Base-by-base conservation (phyloP, 306 rosid species). In the Prunus salicina region DNA sequence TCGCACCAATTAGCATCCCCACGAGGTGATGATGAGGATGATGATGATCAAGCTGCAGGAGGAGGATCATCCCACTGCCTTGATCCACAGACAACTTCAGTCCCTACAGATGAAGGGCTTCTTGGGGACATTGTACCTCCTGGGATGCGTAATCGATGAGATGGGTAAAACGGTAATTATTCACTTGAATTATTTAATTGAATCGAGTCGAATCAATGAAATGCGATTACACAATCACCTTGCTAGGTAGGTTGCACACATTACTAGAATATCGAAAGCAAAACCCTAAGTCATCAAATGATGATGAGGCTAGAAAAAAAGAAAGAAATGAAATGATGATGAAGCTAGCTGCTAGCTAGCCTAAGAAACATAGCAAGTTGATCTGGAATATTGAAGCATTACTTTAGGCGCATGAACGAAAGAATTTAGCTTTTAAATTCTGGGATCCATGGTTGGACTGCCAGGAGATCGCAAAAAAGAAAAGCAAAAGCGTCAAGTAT, bases 101-200 rank as follows among this genome's bases (percentile, higher is more conserved):
- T 41, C 27, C 65, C 86, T 27, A 69, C 88, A 3, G 89, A 83
- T 66, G 90, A 95, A 67, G 99, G 99, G 28, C 83, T 95, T 41
- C 97, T 95, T 22, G 98, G 93, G 64, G 99, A 91, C 61, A 91
- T 95, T 67, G 97, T 95, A 20, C 93, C 99, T 30, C 91, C 74
- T 5, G 89, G 89, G 73, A 91, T 95, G 93, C 97, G 93, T 49
- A 89, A 67, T 12, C 58, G 87, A 82, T 77, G 76, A 85, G 13
- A 28, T 41, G 74, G 68, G 27, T 56, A 63, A 8, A 18, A 12
- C 19, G 49, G 25, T 15, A 49, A 60, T 27, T 6, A 25, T 24
- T 32, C 64, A 46, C 47, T n/a, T 61, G n/a, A 57, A 34, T 77
- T 8, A 28, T 19, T 67, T 61, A 50, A 9, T 30, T 58, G 38